phyloP scores from a whole-genome alignment of 2,329 filamentous ascomycete species.

The Cladobotryum protrusum region DNA sequence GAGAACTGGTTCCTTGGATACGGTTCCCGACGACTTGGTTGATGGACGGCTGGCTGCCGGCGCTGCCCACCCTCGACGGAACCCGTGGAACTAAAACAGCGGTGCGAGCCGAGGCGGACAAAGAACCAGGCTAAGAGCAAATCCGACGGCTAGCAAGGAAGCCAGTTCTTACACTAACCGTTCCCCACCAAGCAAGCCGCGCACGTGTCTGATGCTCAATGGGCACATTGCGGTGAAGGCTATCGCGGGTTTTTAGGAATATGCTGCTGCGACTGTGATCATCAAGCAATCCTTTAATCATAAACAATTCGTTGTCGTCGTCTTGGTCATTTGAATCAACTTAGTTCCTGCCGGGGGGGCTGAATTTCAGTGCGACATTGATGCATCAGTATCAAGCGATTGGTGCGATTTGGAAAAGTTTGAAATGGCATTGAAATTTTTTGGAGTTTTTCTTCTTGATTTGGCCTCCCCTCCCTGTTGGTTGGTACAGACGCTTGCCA shows the following conservation, averaged over 20 bases:
- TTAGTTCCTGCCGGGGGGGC: no score
- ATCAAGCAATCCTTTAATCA: neutral
- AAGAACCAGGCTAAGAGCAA: constrained; percentile 26
- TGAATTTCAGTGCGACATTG: neutral
- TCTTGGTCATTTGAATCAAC: neutral
- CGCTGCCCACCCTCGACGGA: constrained; percentile 16
- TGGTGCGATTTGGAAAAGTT: neutral
- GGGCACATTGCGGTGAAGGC: constrained; percentile 18
- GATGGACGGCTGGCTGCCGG: constrained; percentile 19
- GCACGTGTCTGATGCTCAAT: constrained; percentile 32
- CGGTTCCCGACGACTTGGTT: constrained; percentile 15
- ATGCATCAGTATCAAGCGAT: neutral
- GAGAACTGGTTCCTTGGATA: constrained; percentile 1
- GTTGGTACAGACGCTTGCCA: constrained; percentile 11
- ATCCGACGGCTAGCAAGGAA: constrained; percentile 22
- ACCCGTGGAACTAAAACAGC: constrained; percentile 23
- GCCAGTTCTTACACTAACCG: constrained; percentile 16
- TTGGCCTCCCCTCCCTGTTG: neutral
- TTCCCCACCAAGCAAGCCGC: constrained; percentile 18
- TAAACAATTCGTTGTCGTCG: neutral
- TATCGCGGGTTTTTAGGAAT: neutral
- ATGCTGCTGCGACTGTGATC: neutral
- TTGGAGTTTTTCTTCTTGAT: neutral
- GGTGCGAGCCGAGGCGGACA: constrained; percentile 33
- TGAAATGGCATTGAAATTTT: neutral